Evolutionary conservation across 106 monocot genomes (phyloP), one percentile per base, ranked within the genome.

Genomic region (Hemerocallis citrina): DNA sequence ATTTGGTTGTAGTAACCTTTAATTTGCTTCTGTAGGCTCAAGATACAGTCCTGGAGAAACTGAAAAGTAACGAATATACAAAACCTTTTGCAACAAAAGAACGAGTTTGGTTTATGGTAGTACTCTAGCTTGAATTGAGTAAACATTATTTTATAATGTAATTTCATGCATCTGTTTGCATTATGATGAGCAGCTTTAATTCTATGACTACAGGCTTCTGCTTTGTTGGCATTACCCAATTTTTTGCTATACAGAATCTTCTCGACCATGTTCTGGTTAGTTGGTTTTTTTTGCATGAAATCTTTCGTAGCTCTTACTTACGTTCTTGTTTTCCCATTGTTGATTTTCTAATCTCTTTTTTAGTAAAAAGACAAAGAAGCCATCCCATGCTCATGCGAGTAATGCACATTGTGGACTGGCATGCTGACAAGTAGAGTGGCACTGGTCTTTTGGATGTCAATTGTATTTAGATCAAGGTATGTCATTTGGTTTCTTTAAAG

Each of bases 101-200:
- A 60, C 50, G 83, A 34, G 65, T 66, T 14, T 83, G 83, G 88
- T 75, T 83, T 64, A 29, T 77, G 83, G 82, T 88, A 88, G 4
- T 7, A 24, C 28, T 51, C 23, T 22, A 70, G n/a, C 13, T 63
- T 63, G 50, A 37, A 41, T 6, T 31, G 35, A 50, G 21, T 15
- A 24, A 23, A 4, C 22, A 22, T 22, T 21, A 15, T 20, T 65
- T 17, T 0, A 24, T n/a, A 32, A 41, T 23, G 19, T 10, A 38
- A 14, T 38, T 7, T 59, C 35, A 22, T 12, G 2, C 17, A 13
- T 22, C 38, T 59, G 9, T 49, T 9, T 51, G 6, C 23, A 15
- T 54, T 23, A 54, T 31, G 4, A 28, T 54, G 17, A 19, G 31
- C 1, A 3, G 2, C 15, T 23, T 39, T 12, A 1, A 1, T 45